A percentile compares a stretch with the other conserved stretches of the same genome.
Conservation (phyloP, 2,329 filamentous ascomycete species). For the Alternaria infectoria region DNA sequence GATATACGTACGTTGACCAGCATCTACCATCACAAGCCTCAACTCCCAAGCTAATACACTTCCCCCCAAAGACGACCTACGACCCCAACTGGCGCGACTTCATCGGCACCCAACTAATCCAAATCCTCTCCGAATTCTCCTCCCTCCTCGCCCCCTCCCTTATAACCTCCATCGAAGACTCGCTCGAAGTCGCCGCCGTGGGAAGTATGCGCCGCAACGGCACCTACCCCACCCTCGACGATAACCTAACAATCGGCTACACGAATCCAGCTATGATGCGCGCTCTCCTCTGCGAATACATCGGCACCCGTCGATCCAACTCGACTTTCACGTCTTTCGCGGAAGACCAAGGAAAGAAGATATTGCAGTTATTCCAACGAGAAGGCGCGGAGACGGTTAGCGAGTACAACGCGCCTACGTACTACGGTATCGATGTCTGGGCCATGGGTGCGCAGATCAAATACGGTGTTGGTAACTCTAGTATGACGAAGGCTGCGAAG, state of each 20-base stretch:
- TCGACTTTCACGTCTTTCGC: slow-evolving; percentile 44
- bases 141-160: slow-evolving; percentile 41
- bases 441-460: slow-evolving; percentile 50
- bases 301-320: slow-evolving; percentile 50
- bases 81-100: slow-evolving; percentile 50
- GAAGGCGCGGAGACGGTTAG: slow-evolving; percentile 44
- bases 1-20: slow-evolving; percentile 13
- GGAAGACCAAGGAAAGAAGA: slow-evolving; percentile 15
- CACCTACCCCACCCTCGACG: slow-evolving; percentile 39
- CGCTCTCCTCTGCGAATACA: slow-evolving; percentile 50
- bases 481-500: slow-evolving; percentile 38
- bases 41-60: not conserved
- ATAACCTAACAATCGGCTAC: slow-evolving; percentile 51
- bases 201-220: slow-evolving; percentile 53
- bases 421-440: slow-evolving; percentile 53
- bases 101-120: slow-evolving; percentile 46
- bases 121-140: slow-evolving; percentile 46
- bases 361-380: slow-evolving; percentile 26
- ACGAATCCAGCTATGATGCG: slow-evolving; percentile 54
- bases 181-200: slow-evolving; percentile 47
- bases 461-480: slow-evolving; percentile 42
- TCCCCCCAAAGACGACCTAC: slow-evolving; percentile 6
- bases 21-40: not conserved
- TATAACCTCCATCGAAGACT: slow-evolving; percentile 46
- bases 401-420: slow-evolving; percentile 52